These are phyloP conservation scores for Hypoxylon sp. DNA, from an alignment of 2,329 filamentous ascomycete species.

Conservation along the genomic window DNA sequence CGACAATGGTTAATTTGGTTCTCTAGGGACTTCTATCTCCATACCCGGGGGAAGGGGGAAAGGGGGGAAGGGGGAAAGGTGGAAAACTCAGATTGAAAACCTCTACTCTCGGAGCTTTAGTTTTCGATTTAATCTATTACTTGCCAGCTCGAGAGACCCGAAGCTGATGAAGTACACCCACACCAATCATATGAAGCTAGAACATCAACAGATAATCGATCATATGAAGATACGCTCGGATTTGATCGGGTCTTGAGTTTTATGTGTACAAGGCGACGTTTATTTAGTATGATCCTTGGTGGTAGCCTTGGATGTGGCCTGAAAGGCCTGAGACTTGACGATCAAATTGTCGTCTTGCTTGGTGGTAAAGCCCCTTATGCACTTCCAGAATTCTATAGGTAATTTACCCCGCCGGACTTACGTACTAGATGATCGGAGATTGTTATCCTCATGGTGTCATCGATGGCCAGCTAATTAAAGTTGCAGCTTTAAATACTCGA, in stretches of 20 bases:
- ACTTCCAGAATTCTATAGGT: background rate
- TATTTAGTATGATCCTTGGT: background rate
- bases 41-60: no score
- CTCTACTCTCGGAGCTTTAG: background rate
- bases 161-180: background rate
- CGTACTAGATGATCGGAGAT: conserved; percentile 5
- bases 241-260: background rate
- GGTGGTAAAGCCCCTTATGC: conserved; percentile 5
- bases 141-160: background rate
- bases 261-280: conserved; percentile 1
- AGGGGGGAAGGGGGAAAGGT: background rate
- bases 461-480: background rate
- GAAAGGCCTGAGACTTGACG: background rate
- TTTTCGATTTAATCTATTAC: background rate
- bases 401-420: background rate
- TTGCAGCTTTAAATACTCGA: background rate
- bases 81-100: no score
- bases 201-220: background rate
- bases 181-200: background rate
- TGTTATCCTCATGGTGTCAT: conserved; percentile 11
- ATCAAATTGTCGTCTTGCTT: conserved; percentile 2
- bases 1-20: background rate
- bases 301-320: background rate
- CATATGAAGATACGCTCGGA: background rate
- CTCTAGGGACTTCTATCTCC: background rate